Base-by-base conservation (phyloP, 2,329 filamentous ascomycete genomes). In the Fonsecaea monophora region DNA sequence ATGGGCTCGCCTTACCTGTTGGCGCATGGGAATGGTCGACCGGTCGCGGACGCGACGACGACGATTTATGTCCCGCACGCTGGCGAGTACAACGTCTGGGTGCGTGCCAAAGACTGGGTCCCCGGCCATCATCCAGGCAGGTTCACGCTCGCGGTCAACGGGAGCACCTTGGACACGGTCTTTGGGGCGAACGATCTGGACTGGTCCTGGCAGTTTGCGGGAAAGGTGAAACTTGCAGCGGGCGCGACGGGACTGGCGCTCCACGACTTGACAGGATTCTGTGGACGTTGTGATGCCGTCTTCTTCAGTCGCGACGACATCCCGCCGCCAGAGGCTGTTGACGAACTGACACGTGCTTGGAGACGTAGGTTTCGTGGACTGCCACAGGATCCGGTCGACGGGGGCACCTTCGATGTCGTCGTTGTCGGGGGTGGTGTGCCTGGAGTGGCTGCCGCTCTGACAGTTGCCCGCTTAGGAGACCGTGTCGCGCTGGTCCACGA, bases 51-150 rank as follows among this genome's bases (percentile, higher is more conserved):
- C 25, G 25, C 25, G 2, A 25, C 25, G 25, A 25, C 25, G 25
- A 25, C 25, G 25, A 25, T 25, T 3, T 25, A 1, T 2, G 25
- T 25, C 25, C 25, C 25, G 2, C 25, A 25, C 25, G 25, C 25
- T 1, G 25, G 25, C 25, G 25, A 25, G 25, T 25, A 25, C 25
- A 25, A 25, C 25, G 25, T 25, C 25, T 25, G 77, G 48, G 62
- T 64, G 9, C 62, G 62, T 13, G 55, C 62, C 18, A 64, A 68
- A 48, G 65, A 68, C 63, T 68, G 62, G 62, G 62, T 64, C 1
- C 62, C 62, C 7, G 54, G 55, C 21, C 45, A 60, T 12, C 62
- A 64, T 25, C 62, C 62, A 6, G 62, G 62, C 32, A 64, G 30
- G 30, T 64, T 64, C 45, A 64, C 35, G 34, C 42, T 64, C 3